Conservation (phyloP, 371 early-diverging fungal species). For the Scutellospora calospora region DNA sequence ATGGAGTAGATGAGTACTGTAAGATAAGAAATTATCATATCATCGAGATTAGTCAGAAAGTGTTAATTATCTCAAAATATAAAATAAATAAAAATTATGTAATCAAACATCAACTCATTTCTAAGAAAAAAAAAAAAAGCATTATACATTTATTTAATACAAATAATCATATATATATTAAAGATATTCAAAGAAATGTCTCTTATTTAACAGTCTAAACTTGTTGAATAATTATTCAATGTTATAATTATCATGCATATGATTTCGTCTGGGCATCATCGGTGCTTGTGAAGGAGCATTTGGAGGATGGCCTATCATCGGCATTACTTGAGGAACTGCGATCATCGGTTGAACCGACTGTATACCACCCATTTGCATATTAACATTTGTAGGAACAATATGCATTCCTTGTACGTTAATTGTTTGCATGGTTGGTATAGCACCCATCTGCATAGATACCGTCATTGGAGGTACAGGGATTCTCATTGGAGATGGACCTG, state of each 20-base stretch:
- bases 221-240: conserved; percentile 1
- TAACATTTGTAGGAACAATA: not conserved
- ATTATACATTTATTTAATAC: too few relatives aligned
- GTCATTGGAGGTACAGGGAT: conserved; percentile 33
- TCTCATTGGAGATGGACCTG: conserved; percentile 10
- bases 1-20: conserved; percentile 31
- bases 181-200: too few relatives aligned
- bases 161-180: too few relatives aligned
- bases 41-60: too few relatives aligned
- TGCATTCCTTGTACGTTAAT: conserved; percentile 9
- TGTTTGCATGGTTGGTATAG: conserved; percentile 29
- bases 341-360: conserved; percentile 11
- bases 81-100: too few relatives aligned
- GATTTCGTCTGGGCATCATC: conserved; percentile 7
- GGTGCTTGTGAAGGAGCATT: conserved; percentile 17
- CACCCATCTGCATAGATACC: conserved; percentile 18
- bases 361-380: conserved; percentile 30
- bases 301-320: conserved; percentile 8
- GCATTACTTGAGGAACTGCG: conserved; percentile 6
- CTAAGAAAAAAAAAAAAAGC: too few relatives aligned
- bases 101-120: too few relatives aligned
- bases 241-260: conserved; percentile 24
- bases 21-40: not conserved
- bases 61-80: too few relatives aligned
- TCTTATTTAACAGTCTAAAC: too few relatives aligned